Base-by-base conservation (phyloP, 1,284 basidiomycete species). In the Fomitopsis betulina region DNA sequence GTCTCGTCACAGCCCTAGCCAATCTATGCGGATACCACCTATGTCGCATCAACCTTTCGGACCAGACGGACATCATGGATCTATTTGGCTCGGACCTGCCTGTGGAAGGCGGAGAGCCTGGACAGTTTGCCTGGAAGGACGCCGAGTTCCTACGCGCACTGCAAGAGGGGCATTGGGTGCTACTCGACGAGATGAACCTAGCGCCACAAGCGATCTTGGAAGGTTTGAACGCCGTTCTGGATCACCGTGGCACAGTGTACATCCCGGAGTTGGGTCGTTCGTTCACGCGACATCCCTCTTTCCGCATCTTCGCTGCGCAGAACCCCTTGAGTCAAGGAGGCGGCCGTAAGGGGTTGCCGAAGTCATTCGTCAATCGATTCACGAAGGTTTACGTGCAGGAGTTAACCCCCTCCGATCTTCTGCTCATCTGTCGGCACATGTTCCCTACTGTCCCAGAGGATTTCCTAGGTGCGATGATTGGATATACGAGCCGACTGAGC, bases 101-200 rank as follows among this genome's bases (percentile, higher is more conserved):
- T 6, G 89, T 96, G 1, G 96, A 98, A 73, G 93, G 94, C 32
- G 95, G 95, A 32, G 79, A 81, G 12, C 85, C 94, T 3, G 96
- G 96, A 55, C 93, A 97, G 71, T 99, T 99, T 71, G 89, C 89
- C 3, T 99, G 98, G 97, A 93, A 90, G 69, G 94, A 98, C 63
- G 97, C 96, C 0, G 95, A 98, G 53, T 99, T 99, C 71, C 79
- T 99, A 54, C 86, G 84, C 61, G 96, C 97, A 0, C 79, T 99
- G 77, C 94, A 94, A 73, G 84, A 89, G 58, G 97, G 97, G 3
- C 86, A 93, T 64, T 98, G 96, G 96, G 96, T 99, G 5, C 81
- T 99, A 15, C 82, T 99, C 7, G 97, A 99, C 73, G 97, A 99
- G 74, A 98, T 98, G 96, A 98, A 98, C 70, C 81, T 98, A 19